Percentiles rank a stretch among this genome's conserved stretches.
phyloP scores from a whole-genome alignment of 345 rosid species.

The Nasturtium officinale region DNA sequence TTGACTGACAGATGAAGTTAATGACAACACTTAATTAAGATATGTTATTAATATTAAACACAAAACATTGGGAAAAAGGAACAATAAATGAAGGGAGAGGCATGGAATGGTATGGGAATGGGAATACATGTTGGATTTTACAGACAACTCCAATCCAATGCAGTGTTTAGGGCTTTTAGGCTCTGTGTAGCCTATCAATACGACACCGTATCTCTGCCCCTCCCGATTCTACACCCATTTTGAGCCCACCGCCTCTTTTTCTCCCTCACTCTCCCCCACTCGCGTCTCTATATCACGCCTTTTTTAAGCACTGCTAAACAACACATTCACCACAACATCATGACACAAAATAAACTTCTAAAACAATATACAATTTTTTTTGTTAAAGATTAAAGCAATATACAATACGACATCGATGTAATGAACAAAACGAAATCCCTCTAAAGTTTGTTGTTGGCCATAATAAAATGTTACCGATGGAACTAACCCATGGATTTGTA shows the following conservation, averaged over 20 bases:
- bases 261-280: neutral
- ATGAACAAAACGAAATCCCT: too few species aligned
- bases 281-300: conserved; percentile 6
- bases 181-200: conserved; percentile 35
- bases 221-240: conserved; percentile 42
- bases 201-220: conserved; percentile 46
- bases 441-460: too few species aligned
- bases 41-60: neutral
- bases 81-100: conserved; percentile 35
- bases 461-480: neutral
- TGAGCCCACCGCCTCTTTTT: conserved; percentile 44
- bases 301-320: neutral
- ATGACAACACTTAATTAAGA: conserved; percentile 7
- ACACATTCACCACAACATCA: too few species aligned
- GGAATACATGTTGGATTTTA: conserved; percentile 42
- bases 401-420: too few species aligned
- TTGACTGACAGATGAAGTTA: conserved; percentile 37
- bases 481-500: too few species aligned
- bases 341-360: neutral
- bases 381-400: too few species aligned
- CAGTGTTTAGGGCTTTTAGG: conserved; percentile 43
- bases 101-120: conserved; percentile 5
- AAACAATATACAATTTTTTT: too few species aligned
- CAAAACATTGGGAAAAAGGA: conserved; percentile 36
- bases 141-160: conserved; percentile 42